Conservation (phyloP, 2,329 filamentous ascomycete genomes). For the Ilyonectria mors-panacis region DNA sequence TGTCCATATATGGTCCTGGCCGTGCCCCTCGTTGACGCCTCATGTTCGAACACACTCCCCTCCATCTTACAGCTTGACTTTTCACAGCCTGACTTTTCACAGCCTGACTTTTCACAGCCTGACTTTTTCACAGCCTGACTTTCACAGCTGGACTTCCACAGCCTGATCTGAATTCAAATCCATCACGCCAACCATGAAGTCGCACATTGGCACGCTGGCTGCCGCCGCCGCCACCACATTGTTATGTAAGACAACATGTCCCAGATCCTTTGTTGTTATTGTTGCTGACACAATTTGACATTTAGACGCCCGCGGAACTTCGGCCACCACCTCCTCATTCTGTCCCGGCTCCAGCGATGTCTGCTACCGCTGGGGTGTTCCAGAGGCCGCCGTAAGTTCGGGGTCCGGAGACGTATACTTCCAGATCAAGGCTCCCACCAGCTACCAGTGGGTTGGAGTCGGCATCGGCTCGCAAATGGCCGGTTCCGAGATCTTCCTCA, state of each 20-base stretch:
- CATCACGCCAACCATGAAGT: constrained; percentile 38
- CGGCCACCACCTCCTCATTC: constrained; percentile 50
- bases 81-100: neutral
- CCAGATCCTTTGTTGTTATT: neutral
- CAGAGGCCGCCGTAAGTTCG: constrained; percentile 62
- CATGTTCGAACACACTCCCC: neutral
- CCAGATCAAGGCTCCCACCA: constrained; percentile 69
- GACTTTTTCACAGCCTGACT: neutral
- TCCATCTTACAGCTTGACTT: constrained; percentile 9
- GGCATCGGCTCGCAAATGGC: constrained; percentile 70
- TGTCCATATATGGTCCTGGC: constrained; percentile 24
- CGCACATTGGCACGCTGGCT: constrained; percentile 33
- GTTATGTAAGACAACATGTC: constrained; percentile 36
- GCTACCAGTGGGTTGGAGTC: constrained; percentile 70
- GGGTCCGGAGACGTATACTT: constrained; percentile 72
- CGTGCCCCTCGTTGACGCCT: neutral
- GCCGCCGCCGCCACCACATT: constrained; percentile 24
- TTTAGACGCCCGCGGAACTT: constrained; percentile 41
- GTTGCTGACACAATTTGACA: constrained; percentile 27
- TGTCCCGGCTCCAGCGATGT: constrained; percentile 61
- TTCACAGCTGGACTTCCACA: neutral
- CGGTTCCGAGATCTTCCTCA: constrained; percentile 73
- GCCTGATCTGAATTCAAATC: neutral
- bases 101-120: neutral
- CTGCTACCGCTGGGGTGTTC: constrained; percentile 71